Evolutionary conservation across 371 early-diverging fungal genomes (phyloP).

Genomic region (Zychaea mexicana): DNA sequence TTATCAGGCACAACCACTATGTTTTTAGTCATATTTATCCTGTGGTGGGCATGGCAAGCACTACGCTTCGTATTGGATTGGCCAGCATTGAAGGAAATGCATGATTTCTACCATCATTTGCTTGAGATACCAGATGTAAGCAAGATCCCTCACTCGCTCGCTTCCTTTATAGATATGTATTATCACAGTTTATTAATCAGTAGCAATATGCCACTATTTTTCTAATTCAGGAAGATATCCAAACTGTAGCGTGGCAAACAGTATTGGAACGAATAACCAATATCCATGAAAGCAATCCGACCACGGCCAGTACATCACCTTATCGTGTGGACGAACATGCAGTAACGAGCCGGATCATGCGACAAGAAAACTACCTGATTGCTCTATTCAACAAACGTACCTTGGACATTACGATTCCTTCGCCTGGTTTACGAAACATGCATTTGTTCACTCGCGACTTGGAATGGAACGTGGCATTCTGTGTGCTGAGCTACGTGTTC

Average conservation of each 20-base stretch:
- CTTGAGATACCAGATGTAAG: slow-evolving; percentile 83
- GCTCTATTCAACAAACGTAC: slow-evolving; percentile 93
- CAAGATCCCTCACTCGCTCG: not conserved
- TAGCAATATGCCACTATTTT: not conserved
- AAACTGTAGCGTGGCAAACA: slow-evolving; percentile 79
- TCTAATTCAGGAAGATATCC: slow-evolving; percentile 66
- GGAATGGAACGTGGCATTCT: slow-evolving; percentile 91
- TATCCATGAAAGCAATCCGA: slow-evolving; percentile 72
- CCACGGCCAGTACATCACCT: slow-evolving; percentile 50
- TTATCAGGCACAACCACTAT: slow-evolving; percentile 42
- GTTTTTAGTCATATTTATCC: slow-evolving; percentile 62
- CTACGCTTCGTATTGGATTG: slow-evolving; percentile 70
- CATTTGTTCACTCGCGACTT: slow-evolving; percentile 81
- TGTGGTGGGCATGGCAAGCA: slow-evolving; percentile 79
- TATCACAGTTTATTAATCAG: too few species aligned
- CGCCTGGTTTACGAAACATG: slow-evolving; percentile 45
- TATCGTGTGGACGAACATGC: slow-evolving; percentile 82
- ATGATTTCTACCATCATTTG: slow-evolving; percentile 81
- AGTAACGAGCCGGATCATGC: slow-evolving; percentile 93
- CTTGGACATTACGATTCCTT: slow-evolving; percentile 75
- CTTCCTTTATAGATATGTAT: not conserved
- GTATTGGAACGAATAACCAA: slow-evolving; percentile 71
- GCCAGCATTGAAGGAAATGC: slow-evolving; percentile 77
- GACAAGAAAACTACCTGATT: slow-evolving; percentile 96
- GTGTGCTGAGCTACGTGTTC: slow-evolving; percentile 85